Evolutionary conservation across 106 monocot species (phyloP).

Genomic region (Allium fistulosum): DNA sequence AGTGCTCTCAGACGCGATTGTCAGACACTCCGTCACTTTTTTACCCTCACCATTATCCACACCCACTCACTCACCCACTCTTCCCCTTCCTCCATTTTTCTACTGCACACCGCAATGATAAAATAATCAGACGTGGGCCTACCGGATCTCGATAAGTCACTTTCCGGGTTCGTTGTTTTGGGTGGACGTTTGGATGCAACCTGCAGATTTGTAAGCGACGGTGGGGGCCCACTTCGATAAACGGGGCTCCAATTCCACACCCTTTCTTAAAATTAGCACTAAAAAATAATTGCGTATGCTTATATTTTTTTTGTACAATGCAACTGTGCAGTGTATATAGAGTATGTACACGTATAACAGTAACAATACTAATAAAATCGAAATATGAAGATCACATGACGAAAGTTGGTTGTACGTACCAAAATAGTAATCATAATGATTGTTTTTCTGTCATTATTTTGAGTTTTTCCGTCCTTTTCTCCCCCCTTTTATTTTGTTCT

Average conservation of each 20-base stretch:
- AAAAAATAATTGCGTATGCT: not conserved
- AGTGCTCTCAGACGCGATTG: conserved; percentile 4
- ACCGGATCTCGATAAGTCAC: not conserved
- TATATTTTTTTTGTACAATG: not conserved
- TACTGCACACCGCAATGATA: too few species aligned
- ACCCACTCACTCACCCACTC: not conserved
- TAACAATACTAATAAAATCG: not conserved
- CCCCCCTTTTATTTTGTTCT: too few species aligned
- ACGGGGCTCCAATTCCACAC: not conserved
- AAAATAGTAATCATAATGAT: too few species aligned
- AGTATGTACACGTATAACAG: not conserved
- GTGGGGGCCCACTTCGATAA: not conserved
- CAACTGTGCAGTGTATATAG: too few species aligned
- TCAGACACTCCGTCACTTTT: not conserved
- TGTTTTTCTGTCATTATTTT: too few species aligned
- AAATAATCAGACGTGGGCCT: too few species aligned
- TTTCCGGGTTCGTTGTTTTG: not conserved
- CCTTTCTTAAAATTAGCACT: not conserved
- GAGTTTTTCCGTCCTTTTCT: too few species aligned
- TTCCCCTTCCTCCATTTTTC: too few species aligned
- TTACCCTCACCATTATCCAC: not conserved
- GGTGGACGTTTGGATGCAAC: not conserved
- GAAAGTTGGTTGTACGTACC: not conserved
- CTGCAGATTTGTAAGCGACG: not conserved
- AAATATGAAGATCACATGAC: not conserved